Percentiles rank a stretch among this genome's conserved stretches.
These are phyloP conservation scores for Claviceps cyperi DNA, from an alignment of 2,329 filamentous ascomycete species.

Conservation along the genomic window DNA sequence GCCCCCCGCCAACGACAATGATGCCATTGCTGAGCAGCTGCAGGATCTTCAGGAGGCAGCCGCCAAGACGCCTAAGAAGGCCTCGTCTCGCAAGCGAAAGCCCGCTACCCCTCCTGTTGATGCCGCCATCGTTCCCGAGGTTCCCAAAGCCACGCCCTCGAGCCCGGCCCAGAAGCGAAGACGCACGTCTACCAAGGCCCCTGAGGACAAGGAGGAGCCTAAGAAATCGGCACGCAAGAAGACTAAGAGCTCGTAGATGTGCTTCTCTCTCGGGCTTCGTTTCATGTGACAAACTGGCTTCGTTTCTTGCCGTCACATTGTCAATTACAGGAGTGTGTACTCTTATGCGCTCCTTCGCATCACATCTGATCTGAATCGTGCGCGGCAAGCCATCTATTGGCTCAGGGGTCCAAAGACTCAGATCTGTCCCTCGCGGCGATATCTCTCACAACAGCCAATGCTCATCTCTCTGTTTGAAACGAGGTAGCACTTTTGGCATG, in stretches of 20 bases:
- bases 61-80: slow-evolving; percentile 47
- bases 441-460: too few relatives aligned
- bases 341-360: too few relatives aligned
- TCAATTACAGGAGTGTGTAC: too few relatives aligned
- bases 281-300: too few relatives aligned
- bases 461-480: too few relatives aligned
- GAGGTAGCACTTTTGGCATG: too few relatives aligned
- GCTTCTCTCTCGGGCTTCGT: not conserved
- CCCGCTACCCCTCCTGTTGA: slow-evolving; percentile 29
- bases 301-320: too few relatives aligned
- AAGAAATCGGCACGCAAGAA: slow-evolving; percentile 48
- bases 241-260: slow-evolving; percentile 27
- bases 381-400: too few relatives aligned
- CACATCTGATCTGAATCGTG: too few relatives aligned
- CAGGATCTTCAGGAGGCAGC: slow-evolving; percentile 36
- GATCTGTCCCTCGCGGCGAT: too few relatives aligned
- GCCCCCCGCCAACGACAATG: slow-evolving; percentile 30
- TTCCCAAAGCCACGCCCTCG: slow-evolving; percentile 25
- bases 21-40: slow-evolving; percentile 45
- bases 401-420: too few relatives aligned
- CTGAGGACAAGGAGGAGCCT: slow-evolving; percentile 40
- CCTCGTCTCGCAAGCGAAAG: slow-evolving; percentile 41
- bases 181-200: slow-evolving; percentile 39
- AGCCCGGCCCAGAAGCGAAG: slow-evolving; percentile 52
- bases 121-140: slow-evolving; percentile 17